Evolutionary conservation across 2,329 filamentous ascomycete species (phyloP), one percentile per base, ranked within the genome.

Genomic region (Aspergillus aculeatus): DNA sequence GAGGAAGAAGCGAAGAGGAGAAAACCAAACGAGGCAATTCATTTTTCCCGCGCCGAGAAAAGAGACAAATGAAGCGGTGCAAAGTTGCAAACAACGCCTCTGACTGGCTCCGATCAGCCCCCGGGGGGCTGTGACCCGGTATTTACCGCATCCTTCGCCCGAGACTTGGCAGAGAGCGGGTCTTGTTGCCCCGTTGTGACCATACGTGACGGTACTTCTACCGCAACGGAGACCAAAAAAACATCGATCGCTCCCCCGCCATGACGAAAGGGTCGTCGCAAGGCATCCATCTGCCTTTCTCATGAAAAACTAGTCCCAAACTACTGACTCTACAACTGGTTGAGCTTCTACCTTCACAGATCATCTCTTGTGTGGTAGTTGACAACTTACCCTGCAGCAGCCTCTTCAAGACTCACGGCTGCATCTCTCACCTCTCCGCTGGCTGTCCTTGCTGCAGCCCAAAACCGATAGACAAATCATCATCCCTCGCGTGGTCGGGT

Each of bases 191-290:
- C 26, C 26, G 26, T 7, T 9, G 58, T 59, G 11, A 63, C 56
- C 29, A 23, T 59, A 41, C 47, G 14, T 47, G n/a, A 61, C 61
- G 23, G 19, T 55, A 53, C 50, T 11, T 41, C 19, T 35, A 4
- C 50, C 9, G 50, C 50, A 32, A 41, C 19, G 32, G 21, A 47
- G 11, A 19, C 32, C 48, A 26, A 26, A 12, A 12, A 51, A 44
- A 11, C 44, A 21, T 21, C 12, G 19, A 19, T 26, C 35, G 24
- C 24, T 53, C 44, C 66, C 67, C 64, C 67, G 61, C 67, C 67
- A 69, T 69, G 67, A 69, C 67, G 67, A 68, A 67, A 69, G 57
- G 38, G 23, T 55, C 35, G 47, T 50, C 60, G 58, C 47, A 60
- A 56, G 62, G 60, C 62, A 63, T 66, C 38, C 63, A 57, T 58